These are phyloP conservation scores for Mortierella sp. DNA, from an alignment of 371 early-diverging fungal genomes.

Conservation along the genomic window DNA sequence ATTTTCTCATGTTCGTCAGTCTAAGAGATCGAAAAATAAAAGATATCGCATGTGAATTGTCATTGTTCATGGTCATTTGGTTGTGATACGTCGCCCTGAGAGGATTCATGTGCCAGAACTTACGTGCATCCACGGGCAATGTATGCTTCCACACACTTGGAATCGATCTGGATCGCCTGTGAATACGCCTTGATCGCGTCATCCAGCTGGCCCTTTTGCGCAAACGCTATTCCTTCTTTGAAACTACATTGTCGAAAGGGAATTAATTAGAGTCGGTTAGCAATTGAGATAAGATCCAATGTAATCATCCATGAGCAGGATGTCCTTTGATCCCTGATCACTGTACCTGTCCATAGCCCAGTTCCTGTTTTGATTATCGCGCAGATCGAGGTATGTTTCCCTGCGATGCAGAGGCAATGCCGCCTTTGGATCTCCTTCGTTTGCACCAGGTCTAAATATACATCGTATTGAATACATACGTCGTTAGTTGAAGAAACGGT, in stretches of 20 bases:
- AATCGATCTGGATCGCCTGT: constrained; percentile 52
- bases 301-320: neutral
- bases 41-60: too few species aligned
- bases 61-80: neutral
- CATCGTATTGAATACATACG: too few species aligned
- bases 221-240: constrained; percentile 35
- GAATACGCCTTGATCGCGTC: constrained; percentile 50
- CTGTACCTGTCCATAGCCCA: constrained; percentile 56
- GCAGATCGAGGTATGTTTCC: constrained; percentile 51
- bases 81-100: neutral
- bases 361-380: constrained; percentile 52
- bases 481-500: too few species aligned
- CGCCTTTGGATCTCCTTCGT: constrained; percentile 36
- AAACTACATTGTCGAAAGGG: constrained; percentile 17
- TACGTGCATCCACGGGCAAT: constrained; percentile 57
- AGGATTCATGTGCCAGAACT: neutral
- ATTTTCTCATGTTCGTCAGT: constrained; percentile 35
- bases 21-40: constrained; percentile 6
- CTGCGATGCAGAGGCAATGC: constrained; percentile 39
- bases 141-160: constrained; percentile 43
- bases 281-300: neutral
- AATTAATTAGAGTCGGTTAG: neutral
- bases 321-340: neutral
- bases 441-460: constrained; percentile 17
- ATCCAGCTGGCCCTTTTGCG: constrained; percentile 43